Evolutionary conservation across 495 filamentous ascomycete genomes (phyloP), one percentile per base, ranked within the genome.

Genomic region (Penicillium cataractarum): DNA sequence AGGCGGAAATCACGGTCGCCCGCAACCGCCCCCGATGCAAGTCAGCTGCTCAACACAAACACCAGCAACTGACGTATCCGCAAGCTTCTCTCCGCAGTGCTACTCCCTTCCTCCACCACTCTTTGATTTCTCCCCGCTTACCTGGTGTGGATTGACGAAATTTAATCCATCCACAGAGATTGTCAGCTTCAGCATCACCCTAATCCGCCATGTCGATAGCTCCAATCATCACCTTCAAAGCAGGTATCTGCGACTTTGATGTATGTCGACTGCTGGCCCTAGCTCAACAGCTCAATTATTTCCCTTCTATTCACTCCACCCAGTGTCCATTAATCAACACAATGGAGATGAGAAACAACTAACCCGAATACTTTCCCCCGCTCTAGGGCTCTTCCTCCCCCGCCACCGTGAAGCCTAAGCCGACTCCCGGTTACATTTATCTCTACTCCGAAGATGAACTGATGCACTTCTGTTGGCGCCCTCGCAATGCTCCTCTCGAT

Each of bases 191-290:
- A 33, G 44, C 32, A 55, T 44, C 58, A 42, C 33, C 42, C 19
- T 46, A 19, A 37, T 19, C 60, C 64, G 80, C 33, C 48, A 96
- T 96, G 92, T 91, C 92, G 58, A 87, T 88, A 79, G 75, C 78
- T 63, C 93, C 93, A 31, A 84, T 97, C 69, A 93, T 99, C 71
- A 96, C 93, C 5, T 97, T 99, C 83, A 98, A 97, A 84, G 96
- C 93, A 65, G 96, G 96, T 74, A 86, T 85, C 75, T 99, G 96
- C 78, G 87, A 93, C 22, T 72, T 96, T 53, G 85, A 92, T 78
- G 93, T 98, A 78, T 67, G 90, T 54, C 51, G n/a, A 54, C 21
- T 54, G 51, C 29, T 22, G 31, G 21, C 83, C 55, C 52, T 64
- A 29, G 31, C 51, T 22, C 32, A 33, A 37, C 15, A 54, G 59